Evolutionary conservation across 2,329 filamentous ascomycete genomes (phyloP), one percentile per base, ranked within the genome.

Genomic region (Zasmidium citrigriseum): DNA sequence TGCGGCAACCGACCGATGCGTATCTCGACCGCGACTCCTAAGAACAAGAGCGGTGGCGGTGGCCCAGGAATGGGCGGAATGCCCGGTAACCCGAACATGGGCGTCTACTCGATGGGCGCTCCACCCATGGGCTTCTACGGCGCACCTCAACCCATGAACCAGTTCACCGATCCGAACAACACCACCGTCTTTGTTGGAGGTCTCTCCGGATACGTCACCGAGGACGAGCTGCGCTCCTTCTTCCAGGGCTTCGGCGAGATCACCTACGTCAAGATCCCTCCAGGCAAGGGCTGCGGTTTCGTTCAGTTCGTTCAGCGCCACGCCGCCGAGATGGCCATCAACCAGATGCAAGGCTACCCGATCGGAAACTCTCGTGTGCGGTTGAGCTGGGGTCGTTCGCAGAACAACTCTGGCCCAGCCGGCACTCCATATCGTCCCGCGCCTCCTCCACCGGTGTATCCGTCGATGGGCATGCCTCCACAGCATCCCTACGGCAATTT

Each of bases 211-310:
- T 99, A 99, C 72, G 95, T 99, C 63, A 99, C 95, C 49, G 95
- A 99, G 81, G 95, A 99, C 71, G 95, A 99, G 82, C 89, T 99
- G n/a, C 91, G 95, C 64, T 97, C 93, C 0, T 99, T 99, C 85
- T 99, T 99, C 88, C 95, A 99, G 78, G 95, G 95, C 69, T 99
- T 99, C 65, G 95, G 95, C 61, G 95, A 99, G 76, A 99, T 99
- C 74, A 99, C 95, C 70, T 99, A 99, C 76, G 95, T 99, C 81
- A 99, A 99, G 87, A 99, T 99, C 59, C 95, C 95, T 54, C 93
- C 95, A 65, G 95, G 95, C 80, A 99, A 99, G 86, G 95, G 95
- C 68, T 99, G 95, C 73, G 95, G 95, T 58, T 99, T 99, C 74
- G 95, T 99, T 59, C 95, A 99, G 78, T 99, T 99, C 70, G 95